Conservation (phyloP, 169 alveolate genomes). For the Plasmodium vinckei region DNA sequence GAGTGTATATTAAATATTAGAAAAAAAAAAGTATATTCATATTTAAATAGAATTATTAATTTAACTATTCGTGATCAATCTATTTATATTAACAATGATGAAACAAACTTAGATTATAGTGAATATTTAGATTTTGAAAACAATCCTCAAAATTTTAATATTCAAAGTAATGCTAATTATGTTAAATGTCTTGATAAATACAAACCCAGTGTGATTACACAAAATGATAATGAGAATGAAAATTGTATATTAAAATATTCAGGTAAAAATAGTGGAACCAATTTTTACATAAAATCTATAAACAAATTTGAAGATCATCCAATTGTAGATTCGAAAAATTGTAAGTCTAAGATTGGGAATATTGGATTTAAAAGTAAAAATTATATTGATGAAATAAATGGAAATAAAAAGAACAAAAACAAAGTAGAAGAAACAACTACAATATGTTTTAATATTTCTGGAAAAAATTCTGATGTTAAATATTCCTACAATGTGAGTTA, state of each 20-base stretch:
- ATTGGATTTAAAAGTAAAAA: neutral
- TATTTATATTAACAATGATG: constrained; percentile 19
- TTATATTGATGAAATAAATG: neutral
- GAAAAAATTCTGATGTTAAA: constrained; percentile 30
- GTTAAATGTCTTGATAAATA: neutral
- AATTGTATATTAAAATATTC: neutral
- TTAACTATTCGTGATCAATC: constrained; percentile 32
- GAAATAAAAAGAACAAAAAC: neutral
- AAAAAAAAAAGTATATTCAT: constrained; percentile 46
- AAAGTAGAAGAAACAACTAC: constrained; percentile 18
- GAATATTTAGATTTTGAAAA: constrained; percentile 2
- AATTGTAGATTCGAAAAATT: too few species aligned
- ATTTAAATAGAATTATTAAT: constrained; percentile 45
- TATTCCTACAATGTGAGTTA: constrained; percentile 24
- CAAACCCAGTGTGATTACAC: neutral
- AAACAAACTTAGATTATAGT: neutral
- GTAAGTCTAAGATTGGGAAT: neutral
- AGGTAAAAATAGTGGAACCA: neutral
- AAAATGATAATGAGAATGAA: neutral
- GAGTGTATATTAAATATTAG: constrained; percentile 52
- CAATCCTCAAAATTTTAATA: too few species aligned
- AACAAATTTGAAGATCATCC: neutral
- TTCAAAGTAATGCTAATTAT: neutral
- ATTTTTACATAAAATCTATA: neutral
- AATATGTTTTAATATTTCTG: constrained; percentile 15